Conservation (phyloP, 495 filamentous ascomycete species). For the Stereocaulon alpinum region DNA sequence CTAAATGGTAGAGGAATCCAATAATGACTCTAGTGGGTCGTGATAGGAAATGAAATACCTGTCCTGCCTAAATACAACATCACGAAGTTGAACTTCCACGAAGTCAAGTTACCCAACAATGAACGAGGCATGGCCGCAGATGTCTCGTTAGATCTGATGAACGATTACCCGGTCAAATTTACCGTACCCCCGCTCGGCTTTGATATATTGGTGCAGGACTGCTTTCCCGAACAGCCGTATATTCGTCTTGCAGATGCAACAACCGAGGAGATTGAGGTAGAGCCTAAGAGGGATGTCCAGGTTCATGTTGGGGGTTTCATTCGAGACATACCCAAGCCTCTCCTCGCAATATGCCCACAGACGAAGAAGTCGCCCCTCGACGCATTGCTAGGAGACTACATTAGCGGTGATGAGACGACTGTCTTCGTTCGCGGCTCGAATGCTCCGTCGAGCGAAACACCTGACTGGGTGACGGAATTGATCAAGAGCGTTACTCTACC, state of each 20-base stretch:
- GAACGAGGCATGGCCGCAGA: constrained; percentile 65
- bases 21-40: constrained; percentile 6
- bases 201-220: constrained; percentile 71
- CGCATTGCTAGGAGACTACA: constrained; percentile 66
- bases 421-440: constrained; percentile 72
- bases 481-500: constrained; percentile 75
- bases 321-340: constrained; percentile 53
- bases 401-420: constrained; percentile 64
- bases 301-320: constrained; percentile 61
- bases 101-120: constrained; percentile 41
- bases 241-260: constrained; percentile 68
- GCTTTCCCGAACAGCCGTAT: constrained; percentile 46
- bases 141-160: constrained; percentile 54
- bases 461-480: constrained; percentile 71
- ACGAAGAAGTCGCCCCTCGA: constrained; percentile 75
- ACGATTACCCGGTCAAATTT: constrained; percentile 66
- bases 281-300: constrained; percentile 52
- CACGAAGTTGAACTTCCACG: constrained; percentile 61
- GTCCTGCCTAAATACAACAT: constrained; percentile 68
- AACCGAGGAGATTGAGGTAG: constrained; percentile 52
- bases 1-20: constrained; percentile 38
- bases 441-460: constrained; percentile 51
- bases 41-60: constrained; percentile 56
- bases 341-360: constrained; percentile 63
- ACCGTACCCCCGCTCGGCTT: constrained; percentile 72